Conservation (phyloP, 352 stramenopile species). For the Pythium pyrilobum region DNA sequence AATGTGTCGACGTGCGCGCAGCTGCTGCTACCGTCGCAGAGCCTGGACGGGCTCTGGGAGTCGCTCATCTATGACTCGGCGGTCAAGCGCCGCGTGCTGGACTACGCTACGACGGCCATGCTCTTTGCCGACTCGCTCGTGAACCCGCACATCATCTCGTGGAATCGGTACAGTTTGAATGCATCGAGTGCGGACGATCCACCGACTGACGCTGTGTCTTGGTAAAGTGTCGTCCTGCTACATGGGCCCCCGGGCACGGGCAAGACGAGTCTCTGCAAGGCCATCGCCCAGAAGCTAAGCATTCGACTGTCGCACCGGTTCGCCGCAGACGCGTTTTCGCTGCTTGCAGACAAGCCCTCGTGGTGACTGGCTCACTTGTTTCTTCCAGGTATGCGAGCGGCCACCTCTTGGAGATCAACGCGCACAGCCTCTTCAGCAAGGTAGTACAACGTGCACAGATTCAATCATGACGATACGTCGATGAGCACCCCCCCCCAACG, state of each 20-base stretch:
- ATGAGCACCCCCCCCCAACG: too few relatives aligned
- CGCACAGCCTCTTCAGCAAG: constrained; percentile 91
- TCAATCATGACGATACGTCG: too few relatives aligned
- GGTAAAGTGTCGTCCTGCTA: constrained; percentile 75
- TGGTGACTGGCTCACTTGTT: not conserved
- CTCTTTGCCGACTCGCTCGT: constrained; percentile 86
- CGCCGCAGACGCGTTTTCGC: not conserved
- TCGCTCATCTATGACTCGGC: constrained; percentile 79
- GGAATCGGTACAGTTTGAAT: constrained; percentile 63
- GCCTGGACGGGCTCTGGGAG: constrained; percentile 74
- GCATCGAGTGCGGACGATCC: not conserved
- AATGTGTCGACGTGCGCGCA: constrained; percentile 78
- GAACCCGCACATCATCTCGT: constrained; percentile 86
- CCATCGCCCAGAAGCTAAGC: constrained; percentile 89
- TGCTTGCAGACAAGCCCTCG: not conserved
- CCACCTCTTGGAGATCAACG: constrained; percentile 89
- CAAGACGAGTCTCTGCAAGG: constrained; percentile 91
- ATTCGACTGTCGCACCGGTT: constrained; percentile 79
- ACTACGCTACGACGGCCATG: constrained; percentile 88
- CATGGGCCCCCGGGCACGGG: constrained; percentile 91
- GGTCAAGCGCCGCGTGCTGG: constrained; percentile 79
- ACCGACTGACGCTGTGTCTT: not conserved
- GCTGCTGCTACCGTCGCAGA: constrained; percentile 54
- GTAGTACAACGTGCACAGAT: constrained; percentile 23
- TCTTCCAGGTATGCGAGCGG: constrained; percentile 50